Base-by-base conservation (phyloP, 352 stramenopile genomes). In the Phytophthora sansomeana region DNA sequence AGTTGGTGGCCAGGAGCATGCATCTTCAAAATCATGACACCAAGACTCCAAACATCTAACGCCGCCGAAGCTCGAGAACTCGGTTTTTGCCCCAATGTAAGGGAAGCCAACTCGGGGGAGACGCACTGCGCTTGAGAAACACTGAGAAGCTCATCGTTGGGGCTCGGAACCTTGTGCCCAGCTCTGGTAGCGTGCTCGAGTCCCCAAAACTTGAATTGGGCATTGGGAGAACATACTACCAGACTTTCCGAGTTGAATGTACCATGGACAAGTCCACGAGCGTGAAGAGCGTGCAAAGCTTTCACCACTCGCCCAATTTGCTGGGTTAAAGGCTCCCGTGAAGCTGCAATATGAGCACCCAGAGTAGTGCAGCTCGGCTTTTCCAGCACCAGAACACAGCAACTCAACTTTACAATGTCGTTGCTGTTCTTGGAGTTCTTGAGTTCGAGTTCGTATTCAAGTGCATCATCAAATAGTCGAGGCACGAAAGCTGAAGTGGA, bases 11-110 rank as follows among this genome's bases (percentile, higher is more conserved):
- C 63, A 30, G 62, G 69, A 6, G 76, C 75, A 56, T 89, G 85
- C 29, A 85, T 67, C 48, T 89, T 87, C 17, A 91, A 61, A 3
- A 89, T 77, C 11, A 87, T 67, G 14, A 89, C 71, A 0, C 83
- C 81, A 17, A 91, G 61, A 48, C 78, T 80, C 83, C 83, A 92
- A 13, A 86, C 63, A 60, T 92, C 83, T 30, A 85, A 72, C 8
- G 80, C 63, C 1, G 69, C 38, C 1, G 76, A 72, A 19, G 81
- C 69, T 30, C 74, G 66, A 42, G 24, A 56, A 14, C 38, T 64
- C 14, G 8, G 13, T 29, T 60, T 67, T 1, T 72, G 33, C 16
- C 70, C 67, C n/a, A 90, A 52, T 24, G 74, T 43, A 28, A 76
- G 53, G 5, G 53, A 49, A 29, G 81, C 77, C 46, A 88, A 75